phyloP scores from a whole-genome alignment of 371 early-diverging fungal genomes.

The Smittium culicis region DNA sequence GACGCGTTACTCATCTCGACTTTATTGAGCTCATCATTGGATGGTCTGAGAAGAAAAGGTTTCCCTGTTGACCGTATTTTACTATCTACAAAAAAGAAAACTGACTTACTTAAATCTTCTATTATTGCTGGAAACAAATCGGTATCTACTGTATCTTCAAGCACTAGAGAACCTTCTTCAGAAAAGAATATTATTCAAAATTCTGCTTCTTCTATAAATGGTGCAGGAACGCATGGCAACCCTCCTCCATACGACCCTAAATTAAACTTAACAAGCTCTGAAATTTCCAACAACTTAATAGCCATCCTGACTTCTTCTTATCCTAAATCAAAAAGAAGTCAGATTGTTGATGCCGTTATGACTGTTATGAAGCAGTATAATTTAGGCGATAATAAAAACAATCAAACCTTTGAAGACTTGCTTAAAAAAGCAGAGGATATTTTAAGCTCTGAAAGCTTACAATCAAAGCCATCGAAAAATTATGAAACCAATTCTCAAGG shows the following conservation, averaged over 20 bases:
- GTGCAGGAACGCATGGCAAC: slow-evolving; percentile 10
- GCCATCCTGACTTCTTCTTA: neutral
- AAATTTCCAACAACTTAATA: neutral
- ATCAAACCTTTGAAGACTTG: slow-evolving; percentile 3
- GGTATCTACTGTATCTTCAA: neutral
- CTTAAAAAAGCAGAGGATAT: neutral
- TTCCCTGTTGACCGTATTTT: slow-evolving; percentile 82
- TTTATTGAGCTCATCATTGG: slow-evolving; percentile 45
- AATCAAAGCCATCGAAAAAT: neutral
- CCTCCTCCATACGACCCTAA: slow-evolving; percentile 15
- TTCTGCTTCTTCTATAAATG: neutral
- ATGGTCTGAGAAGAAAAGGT: slow-evolving; percentile 50
- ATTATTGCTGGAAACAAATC: neutral
- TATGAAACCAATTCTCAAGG: neutral
- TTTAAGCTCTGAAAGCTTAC: neutral
- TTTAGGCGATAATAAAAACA: neutral
- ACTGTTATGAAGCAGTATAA: neutral
- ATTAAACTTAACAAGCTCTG: neutral
- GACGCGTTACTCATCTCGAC: slow-evolving; percentile 51
- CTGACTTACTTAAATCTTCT: neutral
- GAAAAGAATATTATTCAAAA: neutral
- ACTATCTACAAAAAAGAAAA: neutral
- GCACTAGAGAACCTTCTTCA: too few species aligned
- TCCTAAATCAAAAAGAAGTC: neutral
- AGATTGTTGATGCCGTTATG: neutral